A percentile compares a stretch with the other conserved stretches of the same genome.
phyloP scores from a whole-genome alignment of 1,284 basidiomycete genomes.

The Melampsora americana region DNA sequence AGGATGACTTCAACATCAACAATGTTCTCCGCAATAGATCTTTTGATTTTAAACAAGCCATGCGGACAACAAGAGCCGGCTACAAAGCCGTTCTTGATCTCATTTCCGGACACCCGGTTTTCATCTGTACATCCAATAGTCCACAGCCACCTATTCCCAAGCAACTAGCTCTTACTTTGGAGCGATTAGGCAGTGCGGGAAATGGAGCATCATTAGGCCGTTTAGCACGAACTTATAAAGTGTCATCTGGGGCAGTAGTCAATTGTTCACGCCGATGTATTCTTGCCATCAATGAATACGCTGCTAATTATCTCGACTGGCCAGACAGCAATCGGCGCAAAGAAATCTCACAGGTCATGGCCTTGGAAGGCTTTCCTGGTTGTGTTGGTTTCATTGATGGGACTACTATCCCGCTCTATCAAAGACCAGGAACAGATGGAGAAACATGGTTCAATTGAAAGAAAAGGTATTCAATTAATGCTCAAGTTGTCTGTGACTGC shows the following conservation, averaged over 20 bases:
- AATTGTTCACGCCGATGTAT: not conserved
- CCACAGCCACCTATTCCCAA: not conserved
- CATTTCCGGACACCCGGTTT: too few relatives aligned
- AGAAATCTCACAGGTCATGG: not conserved
- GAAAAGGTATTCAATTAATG: constrained; percentile 3
- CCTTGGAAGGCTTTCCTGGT: not conserved
- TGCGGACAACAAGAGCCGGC: too few relatives aligned
- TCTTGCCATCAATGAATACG: too few relatives aligned
- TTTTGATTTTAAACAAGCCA: too few relatives aligned
- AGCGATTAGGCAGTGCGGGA: not conserved
- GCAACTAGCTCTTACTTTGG: constrained; percentile 1
- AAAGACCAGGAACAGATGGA: not conserved
- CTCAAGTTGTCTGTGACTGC: constrained; percentile 22
- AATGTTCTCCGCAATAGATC: too few relatives aligned
- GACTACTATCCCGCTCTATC: not conserved
- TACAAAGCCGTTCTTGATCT: too few relatives aligned
- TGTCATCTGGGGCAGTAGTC: not conserved
- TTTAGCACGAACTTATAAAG: not conserved
- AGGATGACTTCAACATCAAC: too few relatives aligned
- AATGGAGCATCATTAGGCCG: not conserved
- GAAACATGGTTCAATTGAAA: constrained; percentile 10
- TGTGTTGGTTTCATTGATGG: constrained; percentile 26
- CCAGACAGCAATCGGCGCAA: not conserved
- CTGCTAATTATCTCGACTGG: not conserved
- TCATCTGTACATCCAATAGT: not conserved